phyloP scores from a whole-genome alignment of 257 asterid genomes.

The Agastache rugosa region DNA sequence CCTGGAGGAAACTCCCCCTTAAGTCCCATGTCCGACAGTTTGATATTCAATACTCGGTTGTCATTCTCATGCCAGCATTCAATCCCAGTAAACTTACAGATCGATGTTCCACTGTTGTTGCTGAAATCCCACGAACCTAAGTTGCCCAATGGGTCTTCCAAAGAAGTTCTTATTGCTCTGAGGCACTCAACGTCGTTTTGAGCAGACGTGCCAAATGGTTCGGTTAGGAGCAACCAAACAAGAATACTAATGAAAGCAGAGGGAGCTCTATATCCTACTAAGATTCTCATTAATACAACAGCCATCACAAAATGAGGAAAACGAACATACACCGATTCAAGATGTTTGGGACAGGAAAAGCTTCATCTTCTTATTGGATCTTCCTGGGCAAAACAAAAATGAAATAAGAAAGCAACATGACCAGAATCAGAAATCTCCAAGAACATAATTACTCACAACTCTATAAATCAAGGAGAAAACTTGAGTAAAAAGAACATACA shows the following conservation, averaged over 20 bases:
- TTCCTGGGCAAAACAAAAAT: conserved; percentile 24
- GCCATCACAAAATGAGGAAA: conserved; percentile 36
- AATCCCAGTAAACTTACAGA: conserved; percentile 67
- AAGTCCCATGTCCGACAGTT: conserved; percentile 62
- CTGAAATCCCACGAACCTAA: conserved; percentile 64
- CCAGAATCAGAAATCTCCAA: conserved; percentile 24
- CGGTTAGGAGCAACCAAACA: conserved; percentile 43
- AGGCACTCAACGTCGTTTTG: conserved; percentile 71
- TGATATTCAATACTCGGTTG: conserved; percentile 64
- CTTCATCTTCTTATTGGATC: conserved; percentile 20
- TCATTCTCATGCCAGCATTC: conserved; percentile 82
- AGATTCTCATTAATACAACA: conserved; percentile 30
- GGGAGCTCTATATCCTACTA: conserved; percentile 32
- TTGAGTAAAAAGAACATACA: not conserved
- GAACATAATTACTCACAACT: not conserved
- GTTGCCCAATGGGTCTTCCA: conserved; percentile 61
- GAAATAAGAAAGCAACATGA: not conserved
- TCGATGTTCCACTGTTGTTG: conserved; percentile 54
- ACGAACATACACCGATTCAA: conserved; percentile 17
- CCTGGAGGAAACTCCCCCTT: conserved; percentile 77
- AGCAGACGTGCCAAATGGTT: conserved; percentile 41
- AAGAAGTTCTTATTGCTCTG: conserved; percentile 44
- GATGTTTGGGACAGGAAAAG: conserved; percentile 16
- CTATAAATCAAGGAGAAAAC: not conserved
- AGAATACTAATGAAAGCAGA: conserved; percentile 38